Conservation (phyloP, 495 filamentous ascomycete species). For the Rhypophila decipiens region DNA sequence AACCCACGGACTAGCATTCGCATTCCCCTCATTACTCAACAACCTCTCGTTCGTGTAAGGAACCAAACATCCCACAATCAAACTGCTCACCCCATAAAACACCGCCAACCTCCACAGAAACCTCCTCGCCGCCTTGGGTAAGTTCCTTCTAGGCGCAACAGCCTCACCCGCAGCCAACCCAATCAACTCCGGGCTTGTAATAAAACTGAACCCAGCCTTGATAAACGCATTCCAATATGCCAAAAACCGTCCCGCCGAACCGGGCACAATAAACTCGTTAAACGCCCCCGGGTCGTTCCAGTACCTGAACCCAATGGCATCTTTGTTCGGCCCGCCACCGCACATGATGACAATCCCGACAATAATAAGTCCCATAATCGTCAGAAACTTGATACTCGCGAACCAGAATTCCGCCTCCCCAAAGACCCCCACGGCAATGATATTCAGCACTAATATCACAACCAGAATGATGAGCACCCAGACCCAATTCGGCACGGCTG, state of each 20-base stretch:
- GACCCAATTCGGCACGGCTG: slow-evolving; percentile 44
- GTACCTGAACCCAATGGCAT: slow-evolving; percentile 56
- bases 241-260: slow-evolving; percentile 43
- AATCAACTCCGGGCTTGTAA: slow-evolving; percentile 45
- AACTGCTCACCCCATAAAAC: slow-evolving; percentile 65
- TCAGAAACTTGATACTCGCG: slow-evolving; percentile 62
- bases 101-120: slow-evolving; percentile 64
- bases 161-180: slow-evolving; percentile 71
- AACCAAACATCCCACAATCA: slow-evolving; percentile 64
- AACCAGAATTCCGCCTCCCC: slow-evolving; percentile 63
- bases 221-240: slow-evolving; percentile 43
- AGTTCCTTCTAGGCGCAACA: slow-evolving; percentile 66
- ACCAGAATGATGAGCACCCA: slow-evolving; percentile 53
- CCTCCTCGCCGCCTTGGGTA: slow-evolving; percentile 65
- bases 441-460: slow-evolving; percentile 37
- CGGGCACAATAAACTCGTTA: slow-evolving; percentile 47
- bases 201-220: slow-evolving; percentile 43
- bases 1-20: slow-evolving; percentile 58
- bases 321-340: slow-evolving; percentile 54
- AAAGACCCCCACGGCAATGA: slow-evolving; percentile 47
- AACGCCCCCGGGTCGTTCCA: slow-evolving; percentile 72
- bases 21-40: slow-evolving; percentile 45
- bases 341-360: slow-evolving; percentile 67
- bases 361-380: slow-evolving; percentile 62
- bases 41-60: slow-evolving; percentile 50